Conservation (phyloP, 2,329 filamentous ascomycete genomes). For the Microcyclospora pomicola region DNA sequence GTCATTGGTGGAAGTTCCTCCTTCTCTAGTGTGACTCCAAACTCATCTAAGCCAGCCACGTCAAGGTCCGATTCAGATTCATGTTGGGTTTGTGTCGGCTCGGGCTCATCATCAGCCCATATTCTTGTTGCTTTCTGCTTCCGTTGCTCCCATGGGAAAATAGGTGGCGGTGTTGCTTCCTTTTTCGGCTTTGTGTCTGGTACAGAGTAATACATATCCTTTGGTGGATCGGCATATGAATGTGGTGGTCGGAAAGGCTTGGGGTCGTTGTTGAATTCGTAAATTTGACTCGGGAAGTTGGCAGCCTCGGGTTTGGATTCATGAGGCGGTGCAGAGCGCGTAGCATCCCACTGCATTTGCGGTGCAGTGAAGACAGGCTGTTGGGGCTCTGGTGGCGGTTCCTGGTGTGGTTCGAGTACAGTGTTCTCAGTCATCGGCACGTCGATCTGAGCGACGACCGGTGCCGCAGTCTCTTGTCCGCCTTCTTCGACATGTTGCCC, state of each 20-base stretch:
- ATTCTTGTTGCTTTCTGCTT: constrained; percentile 49
- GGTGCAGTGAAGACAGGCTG: constrained; percentile 44
- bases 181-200: constrained; percentile 46
- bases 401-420: constrained; percentile 29
- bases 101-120: constrained; percentile 43
- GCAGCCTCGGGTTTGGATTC: constrained; percentile 71
- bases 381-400: constrained; percentile 31
- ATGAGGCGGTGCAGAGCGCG: constrained; percentile 42
- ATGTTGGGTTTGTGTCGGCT: constrained; percentile 8
- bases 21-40: constrained; percentile 14
- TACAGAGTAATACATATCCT: constrained; percentile 77
- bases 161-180: constrained; percentile 46
- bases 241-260: constrained; percentile 63
- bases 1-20: constrained; percentile 20
- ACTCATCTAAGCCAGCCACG: constrained; percentile 14
- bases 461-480: constrained; percentile 3
- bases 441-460: constrained; percentile 23
- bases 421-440: constrained; percentile 28
- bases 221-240: constrained; percentile 69
- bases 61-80: constrained; percentile 8
- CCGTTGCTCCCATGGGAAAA: constrained; percentile 84
- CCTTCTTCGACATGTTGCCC: constrained; percentile 3
- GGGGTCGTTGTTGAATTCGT: constrained; percentile 68
- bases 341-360: constrained; percentile 48
- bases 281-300: constrained; percentile 66